A percentile compares a stretch with the other conserved stretches of the same genome.
These are phyloP conservation scores for Claviceps sp. DNA, from an alignment of 2,329 filamentous ascomycete genomes.

Conservation along the genomic window DNA sequence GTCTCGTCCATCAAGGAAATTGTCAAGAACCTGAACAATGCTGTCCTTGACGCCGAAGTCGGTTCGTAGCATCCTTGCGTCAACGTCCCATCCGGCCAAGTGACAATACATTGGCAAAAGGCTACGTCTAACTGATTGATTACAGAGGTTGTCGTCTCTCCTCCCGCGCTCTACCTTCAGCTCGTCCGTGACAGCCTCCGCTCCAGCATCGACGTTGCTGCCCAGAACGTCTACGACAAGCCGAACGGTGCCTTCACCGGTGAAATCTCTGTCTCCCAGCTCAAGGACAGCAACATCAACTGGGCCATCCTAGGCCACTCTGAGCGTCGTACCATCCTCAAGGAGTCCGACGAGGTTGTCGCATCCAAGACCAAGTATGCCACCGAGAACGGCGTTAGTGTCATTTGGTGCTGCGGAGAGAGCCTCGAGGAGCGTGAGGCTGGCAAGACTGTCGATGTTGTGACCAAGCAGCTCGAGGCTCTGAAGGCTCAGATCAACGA, in stretches of 20 bases:
- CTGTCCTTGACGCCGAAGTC: conserved; percentile 62
- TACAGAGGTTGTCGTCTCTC: conserved; percentile 86
- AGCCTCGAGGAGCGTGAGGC: conserved; percentile 83
- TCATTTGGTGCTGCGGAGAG: conserved; percentile 97
- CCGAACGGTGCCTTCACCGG: conserved; percentile 94
- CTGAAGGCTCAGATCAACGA: conserved; percentile 65
- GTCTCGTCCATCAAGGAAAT: conserved; percentile 82
- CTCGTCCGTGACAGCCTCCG: conserved; percentile 69
- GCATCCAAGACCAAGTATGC: conserved; percentile 92
- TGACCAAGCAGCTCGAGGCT: conserved; percentile 73
- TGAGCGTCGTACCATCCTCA: conserved; percentile 81
- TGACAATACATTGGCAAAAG: neutral
- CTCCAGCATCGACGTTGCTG: conserved; percentile 67
- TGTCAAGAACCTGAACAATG: conserved; percentile 75
- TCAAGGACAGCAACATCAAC: conserved; percentile 75
- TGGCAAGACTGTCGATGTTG: conserved; percentile 71
- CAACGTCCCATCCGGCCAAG: neutral
- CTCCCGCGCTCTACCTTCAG: conserved; percentile 81
- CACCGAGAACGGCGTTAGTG: conserved; percentile 70
- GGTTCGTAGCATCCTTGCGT: conserved; percentile 37
- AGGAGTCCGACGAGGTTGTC: conserved; percentile 74
- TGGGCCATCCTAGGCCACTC: conserved; percentile 93
- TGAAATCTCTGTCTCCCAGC: conserved; percentile 85
- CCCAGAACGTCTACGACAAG: conserved; percentile 97
- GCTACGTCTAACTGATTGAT: neutral